These are phyloP conservation scores for Elaeis guineensis DNA, from an alignment of 176 grass and related monocot genomes.

Conservation along the genomic window DNA sequence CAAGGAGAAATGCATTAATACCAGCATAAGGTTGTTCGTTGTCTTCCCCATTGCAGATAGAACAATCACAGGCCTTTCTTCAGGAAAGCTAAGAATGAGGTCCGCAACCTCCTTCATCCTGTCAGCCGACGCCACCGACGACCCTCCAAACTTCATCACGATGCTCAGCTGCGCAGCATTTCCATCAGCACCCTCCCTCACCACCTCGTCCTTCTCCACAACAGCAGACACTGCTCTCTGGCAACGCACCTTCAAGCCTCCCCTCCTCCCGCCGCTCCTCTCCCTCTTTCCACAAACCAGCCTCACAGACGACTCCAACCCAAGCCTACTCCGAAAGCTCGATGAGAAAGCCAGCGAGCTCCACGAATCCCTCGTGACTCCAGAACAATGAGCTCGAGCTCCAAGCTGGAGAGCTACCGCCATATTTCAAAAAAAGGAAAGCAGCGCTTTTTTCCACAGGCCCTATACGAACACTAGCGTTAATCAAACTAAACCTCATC, in stretches of 20 bases:
- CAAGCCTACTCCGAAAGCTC: not conserved
- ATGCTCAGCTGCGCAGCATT: constrained; percentile 40
- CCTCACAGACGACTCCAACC: not conserved
- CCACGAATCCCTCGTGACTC: not conserved
- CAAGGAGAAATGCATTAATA: constrained; percentile 10
- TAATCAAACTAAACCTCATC: no score
- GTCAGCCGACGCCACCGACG: constrained; percentile 54
- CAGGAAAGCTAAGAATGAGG: constrained; percentile 69
- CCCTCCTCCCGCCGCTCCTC: not conserved
- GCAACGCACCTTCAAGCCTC: not conserved
- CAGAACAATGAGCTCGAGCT: no score
- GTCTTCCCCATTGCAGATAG: constrained; percentile 98
- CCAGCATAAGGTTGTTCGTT: constrained; percentile 70
- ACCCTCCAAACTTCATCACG: constrained; percentile 98
- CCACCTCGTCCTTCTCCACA: constrained; percentile 14
- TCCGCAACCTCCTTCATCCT: constrained; percentile 72
- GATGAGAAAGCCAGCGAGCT: not conserved
- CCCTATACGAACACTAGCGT: no score
- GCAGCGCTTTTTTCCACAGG: no score
- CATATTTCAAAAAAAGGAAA: no score
- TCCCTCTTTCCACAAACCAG: not conserved
- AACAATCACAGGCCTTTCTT: constrained; percentile 78
- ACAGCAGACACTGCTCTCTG: not conserved
- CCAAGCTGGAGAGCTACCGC: no score
- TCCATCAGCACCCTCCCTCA: constrained; percentile 14